phyloP scores from a whole-genome alignment of 169 alveolate species.

The Perkinsus olseni region DNA sequence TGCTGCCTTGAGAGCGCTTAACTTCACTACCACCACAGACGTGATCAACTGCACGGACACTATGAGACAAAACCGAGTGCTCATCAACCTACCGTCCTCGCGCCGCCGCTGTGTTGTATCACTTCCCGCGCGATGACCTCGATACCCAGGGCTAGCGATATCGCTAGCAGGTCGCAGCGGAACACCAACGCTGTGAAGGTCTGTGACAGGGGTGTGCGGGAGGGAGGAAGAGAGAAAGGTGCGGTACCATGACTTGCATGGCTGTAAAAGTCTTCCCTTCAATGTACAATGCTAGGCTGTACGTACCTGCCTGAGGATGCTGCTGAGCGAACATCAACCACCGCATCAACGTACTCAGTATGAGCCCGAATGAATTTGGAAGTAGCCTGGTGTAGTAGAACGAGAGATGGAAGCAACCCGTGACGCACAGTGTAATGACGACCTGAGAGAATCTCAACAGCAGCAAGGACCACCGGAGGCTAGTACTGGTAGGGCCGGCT shows the following conservation, averaged over 20 bases:
- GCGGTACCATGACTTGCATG: background rate
- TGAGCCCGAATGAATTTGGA: conserved; percentile 45
- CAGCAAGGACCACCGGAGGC: too few relatives aligned
- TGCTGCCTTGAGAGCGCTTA: background rate
- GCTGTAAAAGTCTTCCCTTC: background rate
- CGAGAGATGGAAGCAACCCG: conserved; percentile 36
- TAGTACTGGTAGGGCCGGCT: background rate
- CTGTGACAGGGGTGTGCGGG: background rate
- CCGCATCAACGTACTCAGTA: conserved; percentile 15
- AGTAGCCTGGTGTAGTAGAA: conserved; percentile 44
- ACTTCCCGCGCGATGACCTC: background rate
- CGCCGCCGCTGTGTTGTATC: background rate
- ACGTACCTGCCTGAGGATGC: conserved; percentile 11
- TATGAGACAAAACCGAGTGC: background rate
- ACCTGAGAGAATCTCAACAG: background rate
- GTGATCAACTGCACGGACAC: background rate
- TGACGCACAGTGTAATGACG: background rate
- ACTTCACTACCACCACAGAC: background rate
- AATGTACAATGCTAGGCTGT: background rate
- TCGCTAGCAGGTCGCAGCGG: conserved; percentile 37
- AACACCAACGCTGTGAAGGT: conserved; percentile 38
- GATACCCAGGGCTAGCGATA: conserved; percentile 29
- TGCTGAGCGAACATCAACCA: conserved; percentile 30
- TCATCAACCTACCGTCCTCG: background rate
- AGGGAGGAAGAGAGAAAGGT: too few relatives aligned